phyloP scores from a whole-genome alignment of 768 basidiomycete species.

The Rubroboletus pulcherrimus region DNA sequence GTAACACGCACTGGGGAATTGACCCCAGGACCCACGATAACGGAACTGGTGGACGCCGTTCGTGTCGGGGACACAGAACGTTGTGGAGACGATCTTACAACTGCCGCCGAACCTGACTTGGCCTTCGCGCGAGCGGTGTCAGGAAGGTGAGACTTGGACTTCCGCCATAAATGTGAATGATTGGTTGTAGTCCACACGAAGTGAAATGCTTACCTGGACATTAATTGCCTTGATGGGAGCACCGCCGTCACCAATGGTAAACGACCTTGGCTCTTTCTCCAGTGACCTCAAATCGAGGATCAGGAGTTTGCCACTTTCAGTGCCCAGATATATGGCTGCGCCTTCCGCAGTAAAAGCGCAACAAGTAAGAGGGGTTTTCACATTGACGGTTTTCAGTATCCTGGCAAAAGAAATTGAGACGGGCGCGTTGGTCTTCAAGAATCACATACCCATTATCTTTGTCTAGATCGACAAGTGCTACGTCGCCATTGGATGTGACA shows the following conservation, averaged over 20 bases:
- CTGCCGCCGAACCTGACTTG: slow-evolving; percentile 8
- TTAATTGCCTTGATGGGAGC: slow-evolving; percentile 49
- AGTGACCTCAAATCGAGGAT: slow-evolving; percentile 60
- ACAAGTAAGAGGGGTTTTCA: slow-evolving; percentile 55
- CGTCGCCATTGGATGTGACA: slow-evolving; percentile 49
- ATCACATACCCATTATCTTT: slow-evolving; percentile 64
- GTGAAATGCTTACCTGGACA: slow-evolving; percentile 47
- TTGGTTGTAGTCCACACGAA: neutral
- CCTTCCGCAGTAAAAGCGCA: slow-evolving; percentile 68
- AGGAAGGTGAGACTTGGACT: slow-evolving; percentile 11
- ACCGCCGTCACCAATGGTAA: slow-evolving; percentile 47
- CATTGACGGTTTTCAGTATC: slow-evolving; percentile 53
- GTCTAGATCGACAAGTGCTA: slow-evolving; percentile 66
- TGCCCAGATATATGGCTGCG: slow-evolving; percentile 61
- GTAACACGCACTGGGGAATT: slow-evolving; percentile 23
- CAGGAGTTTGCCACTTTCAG: slow-evolving; percentile 59
- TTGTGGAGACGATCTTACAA: slow-evolving; percentile 9
- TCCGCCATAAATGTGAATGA: slow-evolving; percentile 10
- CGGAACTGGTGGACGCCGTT: slow-evolving; percentile 1
- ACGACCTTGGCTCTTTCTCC: slow-evolving; percentile 58
- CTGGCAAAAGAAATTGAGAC: slow-evolving; percentile 32
- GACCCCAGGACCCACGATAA: neutral
- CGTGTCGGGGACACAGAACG: slow-evolving; percentile 9
- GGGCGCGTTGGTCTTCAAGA: neutral
- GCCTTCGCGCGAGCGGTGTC: slow-evolving; percentile 4